Percentiles rank a stretch among this genome's conserved stretches.
phyloP scores from a whole-genome alignment of 2,329 filamentous ascomycete species.

The Hypoxylon rubiginosum region DNA sequence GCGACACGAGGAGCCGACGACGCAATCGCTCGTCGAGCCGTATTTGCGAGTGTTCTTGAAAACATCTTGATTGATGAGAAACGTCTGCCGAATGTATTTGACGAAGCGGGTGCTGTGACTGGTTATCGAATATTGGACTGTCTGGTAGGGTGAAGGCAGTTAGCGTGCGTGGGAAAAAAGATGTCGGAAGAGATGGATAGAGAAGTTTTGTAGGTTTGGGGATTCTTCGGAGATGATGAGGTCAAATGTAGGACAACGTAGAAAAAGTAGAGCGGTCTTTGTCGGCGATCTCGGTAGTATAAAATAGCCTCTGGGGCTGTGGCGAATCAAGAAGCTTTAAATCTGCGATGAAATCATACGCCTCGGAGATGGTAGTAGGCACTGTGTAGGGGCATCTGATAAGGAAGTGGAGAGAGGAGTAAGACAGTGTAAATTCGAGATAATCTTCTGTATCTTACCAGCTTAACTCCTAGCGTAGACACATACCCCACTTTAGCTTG shows the following conservation, averaged over 20 bases:
- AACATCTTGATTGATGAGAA: slow-evolving; percentile 56
- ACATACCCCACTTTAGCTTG: slow-evolving; percentile 9
- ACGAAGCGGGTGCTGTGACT: not conserved
- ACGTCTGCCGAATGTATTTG: slow-evolving; percentile 14
- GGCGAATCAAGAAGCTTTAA: slow-evolving; percentile 50
- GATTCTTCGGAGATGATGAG: slow-evolving; percentile 36
- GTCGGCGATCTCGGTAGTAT: slow-evolving; percentile 53
- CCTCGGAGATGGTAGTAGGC: slow-evolving; percentile 38
- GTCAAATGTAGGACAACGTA: slow-evolving; percentile 12
- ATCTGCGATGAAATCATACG: slow-evolving; percentile 50
- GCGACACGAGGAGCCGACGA: slow-evolving; percentile 57
- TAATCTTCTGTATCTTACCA: not conserved
- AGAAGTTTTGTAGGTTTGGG: slow-evolving; percentile 5
- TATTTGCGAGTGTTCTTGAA: slow-evolving; percentile 58
- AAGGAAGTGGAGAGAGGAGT: not conserved
- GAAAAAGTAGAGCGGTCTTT: slow-evolving; percentile 47
- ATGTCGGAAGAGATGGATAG: slow-evolving; percentile 15
- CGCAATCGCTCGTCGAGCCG: slow-evolving; percentile 59
- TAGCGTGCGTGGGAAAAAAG: not conserved
- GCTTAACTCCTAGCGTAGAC: too few relatives aligned
- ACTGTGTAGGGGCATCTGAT: slow-evolving; percentile 38
- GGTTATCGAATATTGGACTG: not conserved
- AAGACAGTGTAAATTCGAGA: slow-evolving; percentile 24
- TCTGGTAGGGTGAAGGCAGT: not conserved
- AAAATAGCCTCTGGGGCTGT: slow-evolving; percentile 41